A percentile compares a stretch with the other conserved stretches of the same genome.
Evolutionary conservation across 192 early-diverging fungal genomes (phyloP).

Genomic region (Coemansia sp.): DNA sequence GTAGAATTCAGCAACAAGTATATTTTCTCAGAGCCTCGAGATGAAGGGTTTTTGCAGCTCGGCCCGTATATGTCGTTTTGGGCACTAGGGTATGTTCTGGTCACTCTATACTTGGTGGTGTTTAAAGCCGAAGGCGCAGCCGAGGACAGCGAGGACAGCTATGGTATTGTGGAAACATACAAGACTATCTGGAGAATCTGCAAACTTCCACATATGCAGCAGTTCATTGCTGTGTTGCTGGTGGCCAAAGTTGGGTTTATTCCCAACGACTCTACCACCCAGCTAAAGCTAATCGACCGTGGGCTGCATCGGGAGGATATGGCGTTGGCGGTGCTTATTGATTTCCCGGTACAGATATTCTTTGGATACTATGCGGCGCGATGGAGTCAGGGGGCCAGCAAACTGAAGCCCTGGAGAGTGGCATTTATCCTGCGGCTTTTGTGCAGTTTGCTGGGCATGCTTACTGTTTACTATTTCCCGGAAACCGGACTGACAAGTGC

Average conservation of each 20-base stretch:
- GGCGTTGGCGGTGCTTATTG: constrained; percentile 86
- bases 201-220: constrained; percentile 81
- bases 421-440: constrained; percentile 85
- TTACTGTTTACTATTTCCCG: constrained; percentile 79
- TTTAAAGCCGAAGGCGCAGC: constrained; percentile 73
- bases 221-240: constrained; percentile 76
- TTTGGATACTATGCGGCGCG: constrained; percentile 97
- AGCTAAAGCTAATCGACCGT: constrained; percentile 90
- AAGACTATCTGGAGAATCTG: constrained; percentile 86
- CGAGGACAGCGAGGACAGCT: constrained; percentile 53
- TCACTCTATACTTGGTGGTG: constrained; percentile 79
- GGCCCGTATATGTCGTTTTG: constrained; percentile 91
- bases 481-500: constrained; percentile 56
- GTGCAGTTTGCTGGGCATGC: constrained; percentile 79
- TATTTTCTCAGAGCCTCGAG: constrained; percentile 62
- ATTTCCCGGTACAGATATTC: constrained; percentile 94
- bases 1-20: constrained; percentile 94
- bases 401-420: constrained; percentile 87
- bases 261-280: constrained; percentile 92
- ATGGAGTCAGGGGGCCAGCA: constrained; percentile 85
- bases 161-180: constrained; percentile 74
- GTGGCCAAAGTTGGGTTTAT: constrained; percentile 93
- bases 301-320: constrained; percentile 94
- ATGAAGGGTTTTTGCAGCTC: constrained; percentile 72
- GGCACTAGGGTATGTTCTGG: constrained; percentile 83